phyloP scores from a whole-genome alignment of 1,284 basidiomycete species.

The Ustilago loliicola region DNA sequence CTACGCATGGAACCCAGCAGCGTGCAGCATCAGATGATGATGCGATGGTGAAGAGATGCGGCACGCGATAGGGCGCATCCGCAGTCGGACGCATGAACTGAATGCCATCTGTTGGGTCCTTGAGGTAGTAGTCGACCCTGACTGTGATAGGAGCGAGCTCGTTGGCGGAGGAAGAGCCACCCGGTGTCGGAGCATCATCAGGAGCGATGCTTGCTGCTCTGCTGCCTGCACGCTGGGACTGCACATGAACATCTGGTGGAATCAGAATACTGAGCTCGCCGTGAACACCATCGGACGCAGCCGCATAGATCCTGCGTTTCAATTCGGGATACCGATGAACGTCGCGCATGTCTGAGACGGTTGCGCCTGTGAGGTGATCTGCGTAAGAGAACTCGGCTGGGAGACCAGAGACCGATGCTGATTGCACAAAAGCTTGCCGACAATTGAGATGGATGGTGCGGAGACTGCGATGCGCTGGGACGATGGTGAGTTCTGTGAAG shows the following conservation, averaged over 20 bases:
- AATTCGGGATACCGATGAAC: constrained; percentile 91
- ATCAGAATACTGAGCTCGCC: constrained; percentile 93
- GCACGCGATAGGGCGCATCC: constrained; percentile 81
- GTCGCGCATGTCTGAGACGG: constrained; percentile 77
- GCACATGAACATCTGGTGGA: constrained; percentile 75
- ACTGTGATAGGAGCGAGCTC: constrained; percentile 85
- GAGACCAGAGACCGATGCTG: constrained; percentile 75
- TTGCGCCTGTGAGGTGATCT: constrained; percentile 81
- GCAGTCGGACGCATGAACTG: constrained; percentile 86
- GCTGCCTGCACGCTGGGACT: constrained; percentile 33
- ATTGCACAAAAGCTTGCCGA: constrained; percentile 84
- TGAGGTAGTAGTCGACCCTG: constrained; percentile 83
- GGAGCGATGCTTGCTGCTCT: constrained; percentile 35
- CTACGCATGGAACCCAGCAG: constrained; percentile 97
- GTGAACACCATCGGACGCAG: constrained; percentile 88
- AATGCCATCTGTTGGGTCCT: constrained; percentile 85
- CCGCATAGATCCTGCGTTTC: constrained; percentile 90
- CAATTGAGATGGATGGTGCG: constrained; percentile 86
- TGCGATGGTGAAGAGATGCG: constrained; percentile 91
- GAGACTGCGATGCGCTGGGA: constrained; percentile 82
- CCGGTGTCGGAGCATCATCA: constrained; percentile 43
- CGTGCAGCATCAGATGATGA: constrained; percentile 89
- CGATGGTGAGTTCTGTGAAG: constrained; percentile 89
- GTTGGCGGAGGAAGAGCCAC: constrained; percentile 43
- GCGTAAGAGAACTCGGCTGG: constrained; percentile 80